Evolutionary conservation across 1,284 basidiomycete species (phyloP).

Genomic region (Trichosporon ovoides): DNA sequence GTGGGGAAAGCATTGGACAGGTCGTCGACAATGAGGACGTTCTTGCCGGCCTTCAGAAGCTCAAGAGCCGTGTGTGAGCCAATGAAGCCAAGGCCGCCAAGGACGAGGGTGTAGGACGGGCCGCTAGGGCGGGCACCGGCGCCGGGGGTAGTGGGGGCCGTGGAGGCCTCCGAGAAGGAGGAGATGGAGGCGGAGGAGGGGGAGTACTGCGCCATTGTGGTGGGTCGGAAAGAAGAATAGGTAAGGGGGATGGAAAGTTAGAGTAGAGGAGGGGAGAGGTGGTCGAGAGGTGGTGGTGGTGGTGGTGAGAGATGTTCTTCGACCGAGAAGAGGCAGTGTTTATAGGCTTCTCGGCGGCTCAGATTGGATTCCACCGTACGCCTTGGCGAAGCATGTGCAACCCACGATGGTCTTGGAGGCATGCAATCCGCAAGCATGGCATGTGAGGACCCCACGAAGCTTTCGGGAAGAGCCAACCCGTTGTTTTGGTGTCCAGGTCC

Average conservation of each 20-base stretch:
- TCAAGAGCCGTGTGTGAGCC: conserved; percentile 13
- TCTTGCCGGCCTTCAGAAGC: conserved; percentile 15
- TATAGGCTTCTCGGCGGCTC: too few relatives aligned
- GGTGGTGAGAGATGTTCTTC: too few relatives aligned
- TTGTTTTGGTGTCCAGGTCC: too few relatives aligned
- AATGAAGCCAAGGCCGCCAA: conserved; percentile 11
- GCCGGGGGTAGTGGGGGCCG: conserved; percentile 3
- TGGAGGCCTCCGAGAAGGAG: background rate
- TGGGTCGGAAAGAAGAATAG: background rate
- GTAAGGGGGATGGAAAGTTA: too few relatives aligned
- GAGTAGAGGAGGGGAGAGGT: background rate
- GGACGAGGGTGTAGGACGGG: conserved; percentile 5
- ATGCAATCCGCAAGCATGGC: too few relatives aligned
- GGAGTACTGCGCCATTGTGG: background rate
- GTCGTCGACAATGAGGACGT: conserved; percentile 14
- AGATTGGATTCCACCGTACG: background rate
- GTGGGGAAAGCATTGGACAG: conserved; percentile 5
- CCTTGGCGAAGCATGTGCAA: too few relatives aligned
- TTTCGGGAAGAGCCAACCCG: too few relatives aligned
- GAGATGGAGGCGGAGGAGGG: background rate
- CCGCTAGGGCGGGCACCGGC: background rate
- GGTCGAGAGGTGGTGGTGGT: background rate
- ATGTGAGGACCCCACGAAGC: too few relatives aligned
- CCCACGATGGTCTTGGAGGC: too few relatives aligned
- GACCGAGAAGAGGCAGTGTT: too few relatives aligned